Evolutionary conservation across 331 rosid species (phyloP).

Genomic region (Pyrus hybrid): DNA sequence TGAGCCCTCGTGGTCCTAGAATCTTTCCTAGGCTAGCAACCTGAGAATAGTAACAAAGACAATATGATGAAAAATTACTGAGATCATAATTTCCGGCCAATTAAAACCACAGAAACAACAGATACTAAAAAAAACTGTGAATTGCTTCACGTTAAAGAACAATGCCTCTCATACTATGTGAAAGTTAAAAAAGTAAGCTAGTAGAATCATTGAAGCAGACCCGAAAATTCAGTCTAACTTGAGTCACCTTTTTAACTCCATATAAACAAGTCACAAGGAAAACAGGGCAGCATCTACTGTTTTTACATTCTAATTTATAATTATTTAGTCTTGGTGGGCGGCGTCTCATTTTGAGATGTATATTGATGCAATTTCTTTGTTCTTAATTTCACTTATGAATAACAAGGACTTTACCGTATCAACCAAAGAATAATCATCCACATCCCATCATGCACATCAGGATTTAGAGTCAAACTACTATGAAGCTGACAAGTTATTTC

Average conservation of each 20-base stretch:
- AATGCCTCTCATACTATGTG: neutral
- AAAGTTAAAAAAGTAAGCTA: neutral
- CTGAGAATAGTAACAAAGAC: conserved; percentile 31
- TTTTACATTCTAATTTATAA: neutral
- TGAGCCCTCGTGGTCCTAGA: conserved; percentile 92
- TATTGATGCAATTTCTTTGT: neutral
- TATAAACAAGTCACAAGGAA: neutral
- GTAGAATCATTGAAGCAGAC: neutral
- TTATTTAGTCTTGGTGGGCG: neutral
- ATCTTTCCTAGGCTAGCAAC: conserved; percentile 91
- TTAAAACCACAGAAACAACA: too few species aligned
- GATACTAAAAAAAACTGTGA: too few species aligned
- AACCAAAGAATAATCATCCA: neutral
- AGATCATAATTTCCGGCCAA: neutral
- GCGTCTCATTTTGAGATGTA: neutral
- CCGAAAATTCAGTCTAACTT: neutral
- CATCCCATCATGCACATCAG: neutral
- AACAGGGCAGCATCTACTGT: neutral
- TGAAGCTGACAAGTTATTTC: neutral
- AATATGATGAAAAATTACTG: conserved; percentile 3
- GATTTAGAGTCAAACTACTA: neutral
- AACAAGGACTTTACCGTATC: neutral
- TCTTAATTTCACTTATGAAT: neutral
- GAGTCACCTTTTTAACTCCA: neutral
- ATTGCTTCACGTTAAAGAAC: neutral